phyloP scores from a whole-genome alignment of 2,329 filamentous ascomycete genomes.

The Fusarium protoensiforme region DNA sequence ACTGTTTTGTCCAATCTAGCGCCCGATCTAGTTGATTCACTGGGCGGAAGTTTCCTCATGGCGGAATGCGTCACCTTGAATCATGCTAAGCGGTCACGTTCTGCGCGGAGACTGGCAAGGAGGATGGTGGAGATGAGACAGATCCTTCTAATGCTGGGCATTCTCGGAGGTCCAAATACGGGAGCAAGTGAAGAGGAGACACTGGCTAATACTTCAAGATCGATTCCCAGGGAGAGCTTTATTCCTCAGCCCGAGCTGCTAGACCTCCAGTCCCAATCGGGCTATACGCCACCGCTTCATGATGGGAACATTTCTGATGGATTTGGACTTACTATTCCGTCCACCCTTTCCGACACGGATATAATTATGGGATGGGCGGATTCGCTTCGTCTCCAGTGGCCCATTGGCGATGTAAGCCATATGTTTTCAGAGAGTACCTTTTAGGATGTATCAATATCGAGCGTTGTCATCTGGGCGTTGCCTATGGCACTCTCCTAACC shows the following conservation, averaged over 20 bases:
- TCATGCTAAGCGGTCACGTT: constrained; percentile 10
- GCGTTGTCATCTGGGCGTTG: not conserved
- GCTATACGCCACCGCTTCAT: not conserved
- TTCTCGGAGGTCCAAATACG: not conserved
- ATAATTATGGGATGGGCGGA: constrained; percentile 28
- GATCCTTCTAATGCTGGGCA: constrained; percentile 11
- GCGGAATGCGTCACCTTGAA: constrained; percentile 18
- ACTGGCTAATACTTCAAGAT: not conserved
- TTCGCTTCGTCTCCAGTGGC: constrained; percentile 23
- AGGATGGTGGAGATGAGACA: constrained; percentile 20
- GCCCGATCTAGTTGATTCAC: constrained; percentile 14
- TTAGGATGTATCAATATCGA: not conserved
- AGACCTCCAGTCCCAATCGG: not conserved
- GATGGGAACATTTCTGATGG: constrained; percentile 7
- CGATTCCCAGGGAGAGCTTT: not conserved
- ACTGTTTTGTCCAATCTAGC: constrained; percentile 12
- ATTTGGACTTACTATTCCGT: not conserved
- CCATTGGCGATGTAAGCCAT: constrained; percentile 27
- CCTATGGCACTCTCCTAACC: not conserved
- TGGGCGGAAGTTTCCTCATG: constrained; percentile 24
- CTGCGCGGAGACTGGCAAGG: constrained; percentile 19
- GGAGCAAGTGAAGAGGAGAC: not conserved
- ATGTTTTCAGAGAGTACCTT: constrained; percentile 31
- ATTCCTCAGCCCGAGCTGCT: not conserved
- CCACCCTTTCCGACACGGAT: constrained; percentile 11